A percentile compares a stretch with the other conserved stretches of the same genome.
Evolutionary conservation across 129 eudicot genomes (phyloP).

Genomic region (Pseudognaphalium luteoalbum): DNA sequence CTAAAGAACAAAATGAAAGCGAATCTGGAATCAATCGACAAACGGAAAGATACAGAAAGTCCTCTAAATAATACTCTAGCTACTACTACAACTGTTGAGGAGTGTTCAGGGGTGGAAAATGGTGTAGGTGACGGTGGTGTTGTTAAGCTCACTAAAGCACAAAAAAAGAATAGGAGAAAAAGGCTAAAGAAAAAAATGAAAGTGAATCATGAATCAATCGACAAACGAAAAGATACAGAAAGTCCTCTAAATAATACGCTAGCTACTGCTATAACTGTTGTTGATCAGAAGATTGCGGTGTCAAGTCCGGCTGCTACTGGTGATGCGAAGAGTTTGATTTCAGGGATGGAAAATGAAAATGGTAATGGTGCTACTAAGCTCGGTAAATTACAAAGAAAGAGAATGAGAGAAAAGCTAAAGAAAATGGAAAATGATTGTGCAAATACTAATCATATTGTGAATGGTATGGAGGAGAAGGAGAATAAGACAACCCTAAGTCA

Average conservation of each 20-base stretch:
- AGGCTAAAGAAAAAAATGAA: not conserved
- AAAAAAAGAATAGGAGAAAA: not conserved
- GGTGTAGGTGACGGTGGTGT: not conserved
- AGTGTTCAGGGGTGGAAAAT: not conserved
- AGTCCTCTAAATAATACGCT: not conserved
- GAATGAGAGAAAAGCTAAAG: not conserved
- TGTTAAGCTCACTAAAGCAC: not conserved
- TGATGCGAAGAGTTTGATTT: slow-evolving; percentile 7
- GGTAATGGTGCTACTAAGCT: slow-evolving; percentile 2
- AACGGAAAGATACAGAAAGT: slow-evolving; percentile 9
- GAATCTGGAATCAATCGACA: slow-evolving; percentile 5
- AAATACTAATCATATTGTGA: not conserved
- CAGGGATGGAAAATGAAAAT: not conserved
- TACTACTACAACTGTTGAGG: not conserved
- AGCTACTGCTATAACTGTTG: not conserved
- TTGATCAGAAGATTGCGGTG: slow-evolving; percentile 10
- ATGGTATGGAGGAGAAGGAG: not conserved
- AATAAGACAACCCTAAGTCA: slow-evolving; percentile 11
- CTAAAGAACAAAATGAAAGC: not conserved
- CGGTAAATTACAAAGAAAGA: not conserved
- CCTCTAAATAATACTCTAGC: not conserved
- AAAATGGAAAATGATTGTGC: not conserved
- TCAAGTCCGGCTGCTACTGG: not conserved
- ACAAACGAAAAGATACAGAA: slow-evolving; percentile 10
- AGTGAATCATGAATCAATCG: not conserved